phyloP scores from a whole-genome alignment of 2,329 filamentous ascomycete genomes.

The Diaporthe ilicicola region DNA sequence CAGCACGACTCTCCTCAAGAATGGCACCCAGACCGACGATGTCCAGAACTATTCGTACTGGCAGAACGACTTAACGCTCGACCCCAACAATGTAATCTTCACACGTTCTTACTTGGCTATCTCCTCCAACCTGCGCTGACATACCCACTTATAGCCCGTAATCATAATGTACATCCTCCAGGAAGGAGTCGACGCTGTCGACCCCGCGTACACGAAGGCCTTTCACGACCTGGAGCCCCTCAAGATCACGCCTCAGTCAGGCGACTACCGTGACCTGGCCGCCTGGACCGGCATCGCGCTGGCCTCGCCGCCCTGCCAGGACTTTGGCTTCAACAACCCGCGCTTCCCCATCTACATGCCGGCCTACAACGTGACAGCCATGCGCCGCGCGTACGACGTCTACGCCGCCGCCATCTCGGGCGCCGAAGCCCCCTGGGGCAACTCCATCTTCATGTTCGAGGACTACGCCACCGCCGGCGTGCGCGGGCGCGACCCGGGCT shows the following conservation, averaged over 20 bases:
- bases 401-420: slow-evolving; percentile 41
- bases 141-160: slow-evolving; percentile 43
- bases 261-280: slow-evolving; percentile 55
- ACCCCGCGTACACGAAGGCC: slow-evolving; percentile 50
- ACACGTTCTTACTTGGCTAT: not conserved
- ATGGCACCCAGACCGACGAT: slow-evolving; percentile 50
- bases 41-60: slow-evolving; percentile 61
- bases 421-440: slow-evolving; percentile 46
- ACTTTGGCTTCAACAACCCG: slow-evolving; percentile 48
- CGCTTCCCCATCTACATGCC: slow-evolving; percentile 36
- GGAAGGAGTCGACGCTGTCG: slow-evolving; percentile 51
- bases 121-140: not conserved
- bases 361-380: slow-evolving; percentile 44
- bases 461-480: slow-evolving; percentile 60
- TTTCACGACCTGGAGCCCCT: slow-evolving; percentile 53
- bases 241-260: slow-evolving; percentile 41
- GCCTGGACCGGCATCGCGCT: slow-evolving; percentile 51
- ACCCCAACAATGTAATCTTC: slow-evolving; percentile 49
- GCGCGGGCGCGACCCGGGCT: slow-evolving; percentile 43
- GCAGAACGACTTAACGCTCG: slow-evolving; percentile 49
- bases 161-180: slow-evolving; percentile 53
- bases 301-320: slow-evolving; percentile 50
- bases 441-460: slow-evolving; percentile 62
- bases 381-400: slow-evolving; percentile 45
- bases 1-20: slow-evolving; percentile 51